Base-by-base conservation (phyloP, 257 asterid species). In the Nicotiana benthamiana region DNA sequence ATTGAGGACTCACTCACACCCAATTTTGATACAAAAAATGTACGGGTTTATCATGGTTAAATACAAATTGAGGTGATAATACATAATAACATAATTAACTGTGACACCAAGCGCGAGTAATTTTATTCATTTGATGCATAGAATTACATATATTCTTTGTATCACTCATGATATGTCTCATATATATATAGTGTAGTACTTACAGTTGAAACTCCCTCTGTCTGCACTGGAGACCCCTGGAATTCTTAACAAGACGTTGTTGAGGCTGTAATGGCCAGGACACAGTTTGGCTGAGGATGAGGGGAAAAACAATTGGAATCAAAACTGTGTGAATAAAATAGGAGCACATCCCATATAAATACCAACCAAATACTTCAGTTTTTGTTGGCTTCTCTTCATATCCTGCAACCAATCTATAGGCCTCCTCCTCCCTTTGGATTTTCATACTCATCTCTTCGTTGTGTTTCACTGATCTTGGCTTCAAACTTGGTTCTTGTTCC, bases 231-330 rank as follows among this genome's bases (percentile, higher is more conserved):
- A 88, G 81, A 79, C 85, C 90, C 86, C 80, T 85, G 18, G 84
- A 70, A 85, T 96, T 93, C 87, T 74, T 89, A 27, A 78, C 43
- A 95, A 92, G 89, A 5, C 97, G 94, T 43, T 83, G 93, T 27
- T 36, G 82, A 9, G 97, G 96, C 85, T 77, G 83, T 4, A 92
- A 88, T 6, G 91, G 90, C 8, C 32, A 9, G 5, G 84, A 22
- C 72, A 91, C 87, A 26, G 98, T 91, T 78, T 94, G 98, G 87
- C 95, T 89, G 63, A 94, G 86, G 34, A 94, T 92, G 48, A 94
- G 92, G 0, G 97, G 97, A 79, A 92, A 92, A 20, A 92, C 87
- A 5, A 94, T 86, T 28, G 98, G 98, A 83, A 92, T 85, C 26
- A 94, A 82, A 61, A 92, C 94, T 0, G 95, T 87, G n/a, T 88